Evolutionary conservation across 257 asterid species (phyloP).

Genomic region (Asclepias syriaca): DNA sequence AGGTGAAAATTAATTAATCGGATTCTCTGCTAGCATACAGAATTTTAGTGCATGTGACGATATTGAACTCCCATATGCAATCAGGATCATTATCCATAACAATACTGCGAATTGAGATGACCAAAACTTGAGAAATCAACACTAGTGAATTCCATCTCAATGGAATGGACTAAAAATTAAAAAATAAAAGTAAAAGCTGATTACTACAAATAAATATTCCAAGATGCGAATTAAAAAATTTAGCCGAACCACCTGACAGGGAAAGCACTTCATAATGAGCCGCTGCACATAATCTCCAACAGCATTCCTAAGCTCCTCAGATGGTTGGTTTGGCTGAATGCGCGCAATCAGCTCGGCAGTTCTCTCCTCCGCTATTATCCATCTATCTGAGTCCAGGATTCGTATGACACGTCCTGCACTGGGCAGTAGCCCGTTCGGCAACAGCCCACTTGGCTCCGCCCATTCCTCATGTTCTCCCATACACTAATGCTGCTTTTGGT

Average conservation of each 20-base stretch:
- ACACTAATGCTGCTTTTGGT: constrained; percentile 29
- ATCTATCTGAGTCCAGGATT: constrained; percentile 61
- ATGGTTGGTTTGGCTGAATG: constrained; percentile 78
- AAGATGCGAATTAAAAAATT: constrained; percentile 5
- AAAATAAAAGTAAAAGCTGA: background rate
- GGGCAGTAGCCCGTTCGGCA: constrained; percentile 74
- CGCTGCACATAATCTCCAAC: constrained; percentile 86
- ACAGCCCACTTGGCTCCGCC: constrained; percentile 64
- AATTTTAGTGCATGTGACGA: background rate
- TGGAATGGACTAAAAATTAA: background rate
- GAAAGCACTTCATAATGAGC: constrained; percentile 77
- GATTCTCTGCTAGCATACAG: background rate
- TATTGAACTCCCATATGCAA: background rate
- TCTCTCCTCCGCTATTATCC: constrained; percentile 89
- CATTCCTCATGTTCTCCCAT: constrained; percentile 92
- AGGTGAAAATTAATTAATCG: background rate
- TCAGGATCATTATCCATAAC: background rate
- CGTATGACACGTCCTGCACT: constrained; percentile 58
- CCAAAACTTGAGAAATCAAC: background rate
- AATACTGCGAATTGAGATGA: background rate
- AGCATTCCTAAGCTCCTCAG: constrained; percentile 85
- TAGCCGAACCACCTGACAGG: constrained; percentile 72
- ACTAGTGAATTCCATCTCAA: too few relatives aligned
- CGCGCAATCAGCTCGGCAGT: constrained; percentile 85
- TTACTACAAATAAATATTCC: background rate